Conservation (phyloP, 2,329 filamentous ascomycete species). For the Plenodomus tracheiphilus region DNA sequence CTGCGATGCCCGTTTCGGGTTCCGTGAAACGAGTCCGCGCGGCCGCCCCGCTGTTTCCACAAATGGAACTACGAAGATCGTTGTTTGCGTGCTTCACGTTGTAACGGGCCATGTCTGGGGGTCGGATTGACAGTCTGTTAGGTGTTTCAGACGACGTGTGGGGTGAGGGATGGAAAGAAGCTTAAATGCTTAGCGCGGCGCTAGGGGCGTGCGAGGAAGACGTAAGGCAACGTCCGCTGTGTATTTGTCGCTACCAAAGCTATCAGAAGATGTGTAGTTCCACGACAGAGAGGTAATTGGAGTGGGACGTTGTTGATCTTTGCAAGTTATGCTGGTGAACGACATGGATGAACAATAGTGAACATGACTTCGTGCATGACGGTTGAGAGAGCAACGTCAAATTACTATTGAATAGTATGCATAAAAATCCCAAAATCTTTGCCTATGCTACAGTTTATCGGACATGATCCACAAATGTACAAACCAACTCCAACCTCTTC, state of each 20-base stretch:
- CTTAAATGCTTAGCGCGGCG: slow-evolving; percentile 7
- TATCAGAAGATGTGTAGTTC: no score
- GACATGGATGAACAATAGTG: no score
- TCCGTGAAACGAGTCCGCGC: neutral
- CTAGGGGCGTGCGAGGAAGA: slow-evolving; percentile 3
- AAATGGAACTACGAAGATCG: neutral
- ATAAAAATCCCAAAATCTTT: no score
- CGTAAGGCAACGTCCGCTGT: neutral
- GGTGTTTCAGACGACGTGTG: slow-evolving; percentile 1
- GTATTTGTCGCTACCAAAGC: neutral
- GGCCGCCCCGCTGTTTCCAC: neutral
- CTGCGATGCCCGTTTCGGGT: neutral
- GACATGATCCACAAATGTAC: neutral
- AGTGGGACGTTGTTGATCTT: no score
- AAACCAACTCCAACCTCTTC: neutral
- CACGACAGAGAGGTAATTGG: no score
- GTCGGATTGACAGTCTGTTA: neutral
- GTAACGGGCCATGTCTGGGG: neutral
- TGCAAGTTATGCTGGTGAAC: no score
- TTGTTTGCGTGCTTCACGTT: neutral
- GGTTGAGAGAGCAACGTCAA: no score
- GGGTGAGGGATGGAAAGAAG: slow-evolving; percentile 8
- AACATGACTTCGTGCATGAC: no score
- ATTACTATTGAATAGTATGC: no score
- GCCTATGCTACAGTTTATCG: neutral